These are phyloP conservation scores for Penicillium sp. DNA, from an alignment of 2,329 filamentous ascomycete genomes.

Conservation along the genomic window DNA sequence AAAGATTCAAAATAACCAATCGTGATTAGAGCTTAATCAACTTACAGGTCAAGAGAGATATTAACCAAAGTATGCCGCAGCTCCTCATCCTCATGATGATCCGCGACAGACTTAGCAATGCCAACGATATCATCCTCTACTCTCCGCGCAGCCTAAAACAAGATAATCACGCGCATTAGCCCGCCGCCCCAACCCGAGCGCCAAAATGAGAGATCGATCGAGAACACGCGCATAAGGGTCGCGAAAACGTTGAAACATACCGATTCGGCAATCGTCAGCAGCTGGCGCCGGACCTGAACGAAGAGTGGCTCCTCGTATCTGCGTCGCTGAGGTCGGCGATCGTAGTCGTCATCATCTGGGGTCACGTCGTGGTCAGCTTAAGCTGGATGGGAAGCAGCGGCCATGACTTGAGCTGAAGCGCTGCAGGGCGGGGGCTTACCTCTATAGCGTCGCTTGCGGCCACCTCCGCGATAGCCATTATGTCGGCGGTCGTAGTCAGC, in stretches of 20 bases:
- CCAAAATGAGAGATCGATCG: too few species aligned
- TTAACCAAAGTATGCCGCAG: slow-evolving; percentile 74
- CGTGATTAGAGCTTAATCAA: too few species aligned
- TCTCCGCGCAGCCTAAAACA: slow-evolving; percentile 66
- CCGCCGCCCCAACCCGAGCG: neutral
- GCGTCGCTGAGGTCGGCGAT: slow-evolving; percentile 72
- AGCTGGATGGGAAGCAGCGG: slow-evolving; percentile 31
- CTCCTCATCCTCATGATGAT: slow-evolving; percentile 85
- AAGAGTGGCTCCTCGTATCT: slow-evolving; percentile 74
- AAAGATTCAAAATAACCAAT: too few species aligned
- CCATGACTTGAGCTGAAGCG: slow-evolving; percentile 2
- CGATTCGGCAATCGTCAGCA: slow-evolving; percentile 80
- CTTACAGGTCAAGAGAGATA: slow-evolving; percentile 73
- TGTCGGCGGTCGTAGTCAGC: slow-evolving; percentile 61
- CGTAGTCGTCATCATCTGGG: slow-evolving; percentile 76
- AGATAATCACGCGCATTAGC: slow-evolving; percentile 12
- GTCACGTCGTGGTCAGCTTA: neutral
- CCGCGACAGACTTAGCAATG: slow-evolving; percentile 76
- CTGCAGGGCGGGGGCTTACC: slow-evolving; percentile 54
- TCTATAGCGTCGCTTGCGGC: slow-evolving; percentile 77
- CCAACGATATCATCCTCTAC: slow-evolving; percentile 77
- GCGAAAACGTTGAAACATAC: slow-evolving; percentile 33
- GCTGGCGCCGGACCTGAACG: slow-evolving; percentile 74
- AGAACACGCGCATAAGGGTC: neutral
- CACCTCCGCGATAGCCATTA: slow-evolving; percentile 54